phyloP scores from a whole-genome alignment of 257 asterid genomes.

The Solanum chmielewskii region DNA sequence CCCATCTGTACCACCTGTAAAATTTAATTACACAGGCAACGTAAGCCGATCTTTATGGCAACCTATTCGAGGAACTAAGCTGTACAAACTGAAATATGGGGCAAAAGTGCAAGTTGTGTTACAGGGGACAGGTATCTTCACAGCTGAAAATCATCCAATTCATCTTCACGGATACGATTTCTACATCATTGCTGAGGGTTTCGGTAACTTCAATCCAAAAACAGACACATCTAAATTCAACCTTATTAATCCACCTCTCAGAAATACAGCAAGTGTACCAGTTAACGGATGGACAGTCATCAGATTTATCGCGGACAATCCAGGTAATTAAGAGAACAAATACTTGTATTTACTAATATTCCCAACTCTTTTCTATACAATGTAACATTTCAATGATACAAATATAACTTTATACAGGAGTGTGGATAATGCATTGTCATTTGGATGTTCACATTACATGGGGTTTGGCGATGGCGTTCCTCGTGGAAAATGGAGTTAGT shows the following conservation, averaged over 20 bases:
- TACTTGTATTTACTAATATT: not conserved
- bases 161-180: slow-evolving; percentile 88
- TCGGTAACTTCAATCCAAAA: slow-evolving; percentile 57
- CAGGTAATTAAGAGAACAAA: slow-evolving; percentile 29
- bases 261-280: slow-evolving; percentile 72
- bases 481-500: slow-evolving; percentile 66
- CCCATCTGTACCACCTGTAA: slow-evolving; percentile 48
- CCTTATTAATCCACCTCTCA: slow-evolving; percentile 67
- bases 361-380: not conserved
- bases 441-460: slow-evolving; percentile 71
- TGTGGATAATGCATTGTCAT: slow-evolving; percentile 86
- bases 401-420: slow-evolving; percentile 30
- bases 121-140: slow-evolving; percentile 75
- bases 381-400: not conserved
- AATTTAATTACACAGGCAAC: slow-evolving; percentile 71
- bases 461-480: slow-evolving; percentile 80
- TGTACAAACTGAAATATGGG: slow-evolving; percentile 60
- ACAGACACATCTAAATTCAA: slow-evolving; percentile 53
- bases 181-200: slow-evolving; percentile 72
- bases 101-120: slow-evolving; percentile 63
- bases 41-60: slow-evolving; percentile 76
- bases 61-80: slow-evolving; percentile 45
- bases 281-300: slow-evolving; percentile 87
- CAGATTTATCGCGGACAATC: slow-evolving; percentile 85
- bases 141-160: slow-evolving; percentile 80